Base-by-base conservation (phyloP, 2,329 filamentous ascomycete genomes). In the Cladosporium halotolerans region DNA sequence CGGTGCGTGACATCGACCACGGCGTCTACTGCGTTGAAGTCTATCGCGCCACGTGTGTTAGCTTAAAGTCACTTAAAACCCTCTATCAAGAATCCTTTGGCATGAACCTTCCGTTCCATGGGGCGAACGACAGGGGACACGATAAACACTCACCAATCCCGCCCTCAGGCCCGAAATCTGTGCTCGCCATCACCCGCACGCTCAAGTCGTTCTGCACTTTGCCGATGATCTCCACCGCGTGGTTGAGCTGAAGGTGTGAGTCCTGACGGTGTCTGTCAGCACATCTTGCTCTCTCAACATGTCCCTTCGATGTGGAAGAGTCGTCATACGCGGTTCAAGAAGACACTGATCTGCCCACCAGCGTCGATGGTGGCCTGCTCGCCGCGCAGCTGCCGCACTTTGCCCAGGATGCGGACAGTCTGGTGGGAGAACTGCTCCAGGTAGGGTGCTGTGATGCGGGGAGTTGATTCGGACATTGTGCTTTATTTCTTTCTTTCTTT, bases 1-100 rank as follows among this genome's bases (percentile, higher is more conserved):
- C 84, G 80, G 72, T 96, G 91, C 33, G 89, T 93, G 34, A 83
- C 85, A 54, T 96, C 88, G 13, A 96, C 91, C 3, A 96, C 86
- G 0, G 85, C 82, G 54, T 88, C 83, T 56, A 84, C 86, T 33
- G 89, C 79, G 50, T 77, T 78, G 70, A 87, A 88, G 72, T 96
- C 90, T 92, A 60, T 23, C 11, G 10, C 10, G 10, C 34, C 18
- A 1, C 14, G 3, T n/a, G 33, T 16, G 34, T 48, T 41, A 50
- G 42, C 36, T 36, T 0, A 28, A 13, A 16, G 33, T 32, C 9
- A 6, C 13, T 33, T 9, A 28, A 7, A 28, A 4, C 23, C 23
- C 23, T 7, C 23, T 28, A 7, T 28, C 5, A 28, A 28, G 23
- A 28, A 7, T 5, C 4, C 1, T 28, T 28, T 28, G 23, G 23